Evolutionary conservation across 2,329 filamentous ascomycete species (phyloP), one percentile per base, ranked within the genome.

Genomic region (Colletotrichum siamense): DNA sequence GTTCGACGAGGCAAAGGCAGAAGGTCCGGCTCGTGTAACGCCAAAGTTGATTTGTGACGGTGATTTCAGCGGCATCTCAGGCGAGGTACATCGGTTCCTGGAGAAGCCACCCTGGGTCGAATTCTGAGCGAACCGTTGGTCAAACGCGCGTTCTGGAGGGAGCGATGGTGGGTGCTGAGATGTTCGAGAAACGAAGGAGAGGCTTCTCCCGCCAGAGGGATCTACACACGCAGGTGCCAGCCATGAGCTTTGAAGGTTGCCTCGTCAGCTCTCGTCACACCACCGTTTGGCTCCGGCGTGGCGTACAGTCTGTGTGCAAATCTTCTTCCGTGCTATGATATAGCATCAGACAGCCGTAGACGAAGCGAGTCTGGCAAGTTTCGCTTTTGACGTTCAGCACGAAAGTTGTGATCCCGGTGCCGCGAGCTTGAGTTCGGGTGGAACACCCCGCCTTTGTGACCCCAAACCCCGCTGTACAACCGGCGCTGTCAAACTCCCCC

Each of bases 361-460:
- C 44, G 18, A 49, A 49, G 9, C n/a, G 10, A 49, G 10, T 12
- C n/a, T 22, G 44, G 10, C 44, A 13, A 22, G 44, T 49, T 10
- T 49, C 44, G 44, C 18, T 49, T 1, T 22, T 1, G 44, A 49
- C 10, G 44, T 22, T 24, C 16, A 22, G 22, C 22, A 22, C 24
- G 5, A 62, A 34, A 26, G 36, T 63, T 55, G 8, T 15, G 59
- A 39, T 9, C 15, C 49, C 30, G 28, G 44, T 3, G 30, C 22
- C 15, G 36, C 22, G 15, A 39, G 39, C 52, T 18, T 22, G n/a
- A 34, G 62, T 44, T 30, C 18, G 44, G 61, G 26, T 34, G 69
- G 36, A 44, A 55, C 62, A 67, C 62, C 69, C 69, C 73, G 73
- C 69, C 69, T 67, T 73, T 12, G 69, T 55, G 49, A 15, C 30